A percentile compares a stretch with the other conserved stretches of the same genome.
phyloP scores from a whole-genome alignment of 352 stramenopile species.

The Phytopythium kandeliae region DNA sequence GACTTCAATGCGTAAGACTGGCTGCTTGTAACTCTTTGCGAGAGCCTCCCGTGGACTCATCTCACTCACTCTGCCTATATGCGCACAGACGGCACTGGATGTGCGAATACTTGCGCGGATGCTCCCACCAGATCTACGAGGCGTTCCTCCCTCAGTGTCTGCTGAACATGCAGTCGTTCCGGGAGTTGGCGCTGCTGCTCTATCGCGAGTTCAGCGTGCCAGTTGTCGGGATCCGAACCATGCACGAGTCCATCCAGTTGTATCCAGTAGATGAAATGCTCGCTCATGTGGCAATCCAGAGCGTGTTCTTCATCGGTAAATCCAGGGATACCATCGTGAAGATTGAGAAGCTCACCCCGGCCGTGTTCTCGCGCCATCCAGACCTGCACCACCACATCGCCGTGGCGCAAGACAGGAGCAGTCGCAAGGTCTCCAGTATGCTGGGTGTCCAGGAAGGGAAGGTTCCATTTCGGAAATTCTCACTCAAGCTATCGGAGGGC shows the following conservation, averaged over 20 bases:
- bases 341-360: conserved; percentile 47
- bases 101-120: conserved; percentile 54
- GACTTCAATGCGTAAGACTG: conserved; percentile 36
- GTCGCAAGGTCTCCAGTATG: conserved; percentile 28
- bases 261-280: conserved; percentile 48
- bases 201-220: conserved; percentile 62
- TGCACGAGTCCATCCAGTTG: conserved; percentile 39
- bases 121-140: conserved; percentile 54
- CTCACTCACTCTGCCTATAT: background rate
- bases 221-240: conserved; percentile 47
- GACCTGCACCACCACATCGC: conserved; percentile 44
- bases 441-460: conserved; percentile 26
- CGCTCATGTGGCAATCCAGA: conserved; percentile 40
- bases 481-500: background rate
- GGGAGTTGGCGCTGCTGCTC: conserved; percentile 39
- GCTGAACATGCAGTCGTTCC: conserved; percentile 40
- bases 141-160: conserved; percentile 46
- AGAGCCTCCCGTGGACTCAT: background rate
- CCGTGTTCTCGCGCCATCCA: conserved; percentile 35
- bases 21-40: background rate
- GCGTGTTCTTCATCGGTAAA: conserved; percentile 58
- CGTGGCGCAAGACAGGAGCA: conserved; percentile 22
- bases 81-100: conserved; percentile 44
- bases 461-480: conserved; percentile 13
- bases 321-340: conserved; percentile 37